Conservation (phyloP, 331 rosid species). For the Spiraea crenata region DNA sequence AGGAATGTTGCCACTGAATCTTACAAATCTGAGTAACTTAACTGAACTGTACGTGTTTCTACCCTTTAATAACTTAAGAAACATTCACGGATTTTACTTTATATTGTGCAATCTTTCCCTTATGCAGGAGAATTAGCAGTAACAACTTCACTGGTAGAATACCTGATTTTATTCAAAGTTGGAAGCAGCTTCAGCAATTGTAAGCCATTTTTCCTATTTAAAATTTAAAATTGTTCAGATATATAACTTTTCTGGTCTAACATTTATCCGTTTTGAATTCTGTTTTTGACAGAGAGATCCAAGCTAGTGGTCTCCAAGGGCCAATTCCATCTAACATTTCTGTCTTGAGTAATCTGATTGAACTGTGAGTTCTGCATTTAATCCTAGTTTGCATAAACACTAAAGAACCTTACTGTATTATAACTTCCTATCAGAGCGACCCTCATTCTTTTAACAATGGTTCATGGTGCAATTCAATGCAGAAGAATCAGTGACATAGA, state of each 20-base stretch:
- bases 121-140: conserved; percentile 24
- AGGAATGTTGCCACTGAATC: conserved; percentile 23
- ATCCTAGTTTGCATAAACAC: not conserved
- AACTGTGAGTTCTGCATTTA: conserved; percentile 21
- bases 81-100: not conserved
- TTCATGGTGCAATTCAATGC: not conserved
- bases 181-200: conserved; percentile 21
- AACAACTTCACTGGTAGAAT: conserved; percentile 29
- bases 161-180: conserved; percentile 15
- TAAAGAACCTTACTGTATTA: not conserved
- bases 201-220: not conserved
- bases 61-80: not conserved
- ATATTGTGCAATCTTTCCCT: not conserved
- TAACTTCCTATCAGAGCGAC: not conserved
- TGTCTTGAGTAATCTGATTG: conserved; percentile 15
- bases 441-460: too few relatives aligned
- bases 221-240: not conserved
- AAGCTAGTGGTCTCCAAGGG: conserved; percentile 35
- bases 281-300: conserved; percentile 26
- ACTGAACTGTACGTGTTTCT: conserved; percentile 14
- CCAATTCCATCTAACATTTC: conserved; percentile 35
- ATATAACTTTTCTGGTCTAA: not conserved
- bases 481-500: conserved; percentile 15
- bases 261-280: not conserved
- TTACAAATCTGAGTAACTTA: conserved; percentile 19